Percentiles rank a stretch among this genome's conserved stretches.
phyloP scores from a whole-genome alignment of 495 filamentous ascomycete genomes.

The Immersiella caudata region DNA sequence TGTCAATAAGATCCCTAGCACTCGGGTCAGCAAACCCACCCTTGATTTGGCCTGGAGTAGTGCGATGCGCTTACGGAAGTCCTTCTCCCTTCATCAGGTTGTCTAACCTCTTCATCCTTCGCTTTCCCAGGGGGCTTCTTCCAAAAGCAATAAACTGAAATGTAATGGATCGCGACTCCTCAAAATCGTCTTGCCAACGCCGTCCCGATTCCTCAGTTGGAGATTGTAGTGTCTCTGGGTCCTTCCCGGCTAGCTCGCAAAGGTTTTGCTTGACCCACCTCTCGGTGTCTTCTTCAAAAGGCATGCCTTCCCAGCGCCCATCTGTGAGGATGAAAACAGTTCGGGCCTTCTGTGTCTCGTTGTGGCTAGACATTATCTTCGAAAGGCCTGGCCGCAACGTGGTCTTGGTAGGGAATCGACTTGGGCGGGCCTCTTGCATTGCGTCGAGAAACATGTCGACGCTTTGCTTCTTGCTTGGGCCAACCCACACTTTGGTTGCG shows the following conservation, averaged over 20 bases:
- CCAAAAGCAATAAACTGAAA: conserved; percentile 43
- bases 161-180: conserved; percentile 32
- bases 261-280: conserved; percentile 18
- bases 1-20: conserved; percentile 39
- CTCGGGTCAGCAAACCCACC: conserved; percentile 10
- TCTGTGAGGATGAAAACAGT: conserved; percentile 41
- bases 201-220: background rate
- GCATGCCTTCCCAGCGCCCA: conserved; percentile 33
- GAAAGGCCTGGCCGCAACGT: background rate
- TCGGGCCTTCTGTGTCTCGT: conserved; percentile 1
- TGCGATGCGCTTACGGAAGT: conserved; percentile 19
- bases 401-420: background rate
- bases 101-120: conserved; percentile 37
- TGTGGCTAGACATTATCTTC: conserved; percentile 2
- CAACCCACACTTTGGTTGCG: background rate
- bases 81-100: conserved; percentile 28
- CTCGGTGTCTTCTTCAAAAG: conserved; percentile 17
- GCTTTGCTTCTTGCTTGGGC: background rate
- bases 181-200: conserved; percentile 4
- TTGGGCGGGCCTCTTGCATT: conserved; percentile 3
- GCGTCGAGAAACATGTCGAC: conserved; percentile 10
- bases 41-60: background rate
- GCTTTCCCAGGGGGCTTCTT: conserved; percentile 27
- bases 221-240: conserved; percentile 19
- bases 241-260: conserved; percentile 3